Evolutionary conservation across 1,284 basidiomycete genomes (phyloP), one percentile per base, ranked within the genome.

Genomic region (Rhizopogon parksii): DNA sequence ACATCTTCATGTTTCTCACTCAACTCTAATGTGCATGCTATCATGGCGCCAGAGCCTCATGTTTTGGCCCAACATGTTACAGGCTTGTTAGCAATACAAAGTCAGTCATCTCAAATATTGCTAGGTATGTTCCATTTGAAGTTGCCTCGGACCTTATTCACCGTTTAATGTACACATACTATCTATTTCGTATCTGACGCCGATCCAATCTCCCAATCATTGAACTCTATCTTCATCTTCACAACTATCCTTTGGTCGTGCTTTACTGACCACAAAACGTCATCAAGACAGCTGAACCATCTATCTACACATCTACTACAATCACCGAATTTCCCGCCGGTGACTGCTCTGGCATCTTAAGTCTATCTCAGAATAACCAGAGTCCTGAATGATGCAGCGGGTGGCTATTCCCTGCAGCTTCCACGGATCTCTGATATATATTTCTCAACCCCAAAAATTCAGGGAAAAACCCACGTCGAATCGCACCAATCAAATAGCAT

Each of bases 401-500:
- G 21, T 45, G 30, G n/a, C 12, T 32, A 45, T 45, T 45, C 34
- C 30, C 32, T 30, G 12, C 27, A 34, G 15, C 42, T 45, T 45
- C 42, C 30, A 43, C 42, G 42, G 42, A 43, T 43, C 17, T 43
- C 17, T 43, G 27, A 15, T 25, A 32, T 17, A 42, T 43, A 43
- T 43, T 43, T 43, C 30, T 30, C 30, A 45, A 45, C 42, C 42
- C 42, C 42, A 45, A 32, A 45, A 45, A n/a, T 9, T 7, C 30
- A 34, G 17, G 30, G 30, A 32, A 45, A 34, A 45, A 45, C 30
- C 32, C 42, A 45, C 30, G 42, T 45, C 9, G 30, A 45, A 45
- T 45, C 42, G 42, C 30, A 45, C 42, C 42, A 45, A 45, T 43
- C 42, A 43, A 9, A 43, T 43, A 2, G 4, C 42, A 21, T 45